Conservation (phyloP, 2,329 filamentous ascomycete genomes). For the Niveomyces coronatus region DNA sequence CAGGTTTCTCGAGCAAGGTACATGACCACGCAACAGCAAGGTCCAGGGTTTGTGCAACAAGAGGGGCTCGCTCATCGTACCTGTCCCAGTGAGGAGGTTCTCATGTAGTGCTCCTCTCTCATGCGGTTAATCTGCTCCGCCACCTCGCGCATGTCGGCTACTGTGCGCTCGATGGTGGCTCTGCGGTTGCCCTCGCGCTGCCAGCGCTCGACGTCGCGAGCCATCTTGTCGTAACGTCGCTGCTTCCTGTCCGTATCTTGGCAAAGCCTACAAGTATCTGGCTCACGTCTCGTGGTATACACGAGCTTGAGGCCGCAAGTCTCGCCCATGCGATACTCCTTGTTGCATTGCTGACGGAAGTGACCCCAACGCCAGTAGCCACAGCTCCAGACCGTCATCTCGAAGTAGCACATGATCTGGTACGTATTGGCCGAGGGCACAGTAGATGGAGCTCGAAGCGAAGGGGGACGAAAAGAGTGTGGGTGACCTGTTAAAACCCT, state of each 20-base stretch:
- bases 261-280: conserved; percentile 70
- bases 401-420: conserved; percentile 83
- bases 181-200: conserved; percentile 60
- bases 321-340: conserved; percentile 91
- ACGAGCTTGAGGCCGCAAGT: conserved; percentile 92
- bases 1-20: background rate
- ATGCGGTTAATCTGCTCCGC: conserved; percentile 46
- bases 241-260: conserved; percentile 81
- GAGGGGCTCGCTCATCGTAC: conserved; percentile 13
- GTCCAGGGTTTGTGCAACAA: background rate
- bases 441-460: conserved; percentile 10
- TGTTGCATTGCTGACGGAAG: conserved; percentile 86
- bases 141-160: conserved; percentile 58
- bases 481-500: conserved; percentile 7
- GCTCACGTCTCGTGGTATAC: conserved; percentile 56
- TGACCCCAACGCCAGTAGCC: conserved; percentile 92
- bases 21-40: background rate
- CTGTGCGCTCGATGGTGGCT: conserved; percentile 62
- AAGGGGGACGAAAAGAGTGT: conserved; percentile 1
- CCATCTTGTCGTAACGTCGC: conserved; percentile 64
- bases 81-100: conserved; percentile 24
- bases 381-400: conserved; percentile 75
- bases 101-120: conserved; percentile 27
- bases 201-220: conserved; percentile 68
- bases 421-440: conserved; percentile 8